Base-by-base conservation (phyloP, 805 yeast genomes). In the Soucietia sequanensis region DNA sequence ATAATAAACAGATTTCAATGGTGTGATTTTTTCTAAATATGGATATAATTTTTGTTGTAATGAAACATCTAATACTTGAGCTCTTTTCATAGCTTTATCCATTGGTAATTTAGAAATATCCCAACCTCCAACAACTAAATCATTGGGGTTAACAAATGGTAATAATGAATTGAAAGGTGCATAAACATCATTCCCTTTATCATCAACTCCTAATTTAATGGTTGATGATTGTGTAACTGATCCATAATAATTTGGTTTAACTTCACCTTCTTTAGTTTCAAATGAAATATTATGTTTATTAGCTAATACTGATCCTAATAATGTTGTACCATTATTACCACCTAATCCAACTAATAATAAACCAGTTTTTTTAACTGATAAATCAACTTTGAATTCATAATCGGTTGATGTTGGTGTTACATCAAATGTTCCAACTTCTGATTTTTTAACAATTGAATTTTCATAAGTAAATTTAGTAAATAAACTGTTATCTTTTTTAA, bases 311-410 rank as follows among this genome's bases (percentile, higher is more conserved):
- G 96, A 82, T 29, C 91, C 89, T 35, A 89, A 78, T 46, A 91
- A 73, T 10, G 98, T 90, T 39, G 96, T 76, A 62, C 97, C 98
- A 57, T 90, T 90, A 73, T 90, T 90, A 64, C 98, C 98, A 50
- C 97, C 97, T 47, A 90, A 73, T 49, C 98, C 98, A 23, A 90
- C 97, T 43, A 91, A 73, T 79, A 90, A 65, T 44, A 90, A 70
- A 50, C 98, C 98, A 31, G 88, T 75, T 62, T 83, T 88, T 50
- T 96, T 95, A 28, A 81, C 78, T 38, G 72, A 74, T 57, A 86
- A 73, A 50, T 88, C 95, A 33, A 86, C 81, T 62, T 87, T 86
- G 74, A 90, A 91, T 56, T 88, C 82, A 56, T 87, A 87, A 46
- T 87, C 83, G 44, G 74, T 75, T 37, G 74, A 56, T 35, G 81